Base-by-base conservation (phyloP, 306 rosid genomes). In the Trifolium repens region DNA sequence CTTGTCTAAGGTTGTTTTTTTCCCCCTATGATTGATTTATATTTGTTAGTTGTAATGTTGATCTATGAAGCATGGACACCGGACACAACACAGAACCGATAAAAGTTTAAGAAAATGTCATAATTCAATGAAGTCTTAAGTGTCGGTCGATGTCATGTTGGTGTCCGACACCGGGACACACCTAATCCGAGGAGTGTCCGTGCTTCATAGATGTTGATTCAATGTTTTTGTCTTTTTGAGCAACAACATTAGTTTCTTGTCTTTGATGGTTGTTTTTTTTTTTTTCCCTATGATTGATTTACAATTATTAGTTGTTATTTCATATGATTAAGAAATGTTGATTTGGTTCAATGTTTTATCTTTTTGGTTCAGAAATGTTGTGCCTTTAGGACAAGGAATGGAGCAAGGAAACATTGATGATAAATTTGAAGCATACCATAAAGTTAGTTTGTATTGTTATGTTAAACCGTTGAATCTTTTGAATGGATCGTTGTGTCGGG, bases 401-500 rank as follows among this genome's bases (percentile, higher is more conserved):
- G 69, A 81, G 77, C 13, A 66, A 60, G 81, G 86, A 83, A 81
- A 80, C 75, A 79, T 47, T 50, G 80, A 75, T 76, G 80, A 75
- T 76, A 79, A 40, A 58, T 76, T 65, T 73, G 82, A 39, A 57
- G 75, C 79, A n/a, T 42, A 10, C 65, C 71, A 73, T 19, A 67
- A 84, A 78, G 88, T 79, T 49, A 26, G 79, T 52, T 62, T 63
- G 5, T 24, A 60, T 74, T 82, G 84, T 78, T 67, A 69, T 52
- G 67, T 70, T 62, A 73, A 85, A 76, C 72, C 69, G 1, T 71
- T 77, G 59, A 57, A 72, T 92, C 84, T 85, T 37, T 85, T 86
- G 75, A 80, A 82, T 80, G 85, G 77, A 66, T 79, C 82, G 24
- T 79, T 77, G 73, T 78, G 67, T 4, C 93, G 96, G 43, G 75